These are phyloP conservation scores for Eucommia ulmoides DNA, from an alignment of 257 asterid species.

Conservation along the genomic window DNA sequence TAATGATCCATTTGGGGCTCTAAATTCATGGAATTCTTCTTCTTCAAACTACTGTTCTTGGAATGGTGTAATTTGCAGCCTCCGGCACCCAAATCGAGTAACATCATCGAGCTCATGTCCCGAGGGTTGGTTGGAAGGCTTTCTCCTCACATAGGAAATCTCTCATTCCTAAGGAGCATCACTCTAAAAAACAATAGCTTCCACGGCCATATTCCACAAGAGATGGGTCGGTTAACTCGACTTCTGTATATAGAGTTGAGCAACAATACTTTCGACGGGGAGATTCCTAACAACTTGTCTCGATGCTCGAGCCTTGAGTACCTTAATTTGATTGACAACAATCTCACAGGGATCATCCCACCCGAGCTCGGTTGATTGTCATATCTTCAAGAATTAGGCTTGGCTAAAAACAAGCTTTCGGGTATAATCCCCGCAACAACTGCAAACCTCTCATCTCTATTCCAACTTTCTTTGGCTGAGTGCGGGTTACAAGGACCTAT, in stretches of 20 bases:
- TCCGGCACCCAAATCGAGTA: slow-evolving; percentile 16
- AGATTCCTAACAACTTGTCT: slow-evolving; percentile 14
- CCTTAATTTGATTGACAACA: slow-evolving; percentile 10
- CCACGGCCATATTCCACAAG: slow-evolving; percentile 7
- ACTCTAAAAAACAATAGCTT: slow-evolving; percentile 13
- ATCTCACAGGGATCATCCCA: slow-evolving; percentile 9
- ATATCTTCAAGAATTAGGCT: too few relatives aligned
- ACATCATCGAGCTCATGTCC: slow-evolving; percentile 4
- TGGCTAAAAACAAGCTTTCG: slow-evolving; percentile 10
- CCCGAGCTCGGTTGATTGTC: slow-evolving; percentile 6
- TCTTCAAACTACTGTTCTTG: slow-evolving; percentile 28
- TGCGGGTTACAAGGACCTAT: slow-evolving; percentile 11
- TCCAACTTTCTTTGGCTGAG: slow-evolving; percentile 5
- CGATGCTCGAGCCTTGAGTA: slow-evolving; percentile 11
- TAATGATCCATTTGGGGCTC: slow-evolving; percentile 29
- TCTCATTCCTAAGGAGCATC: slow-evolving; percentile 12
- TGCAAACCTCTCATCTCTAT: slow-evolving; percentile 17
- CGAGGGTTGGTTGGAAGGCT: slow-evolving; percentile 10
- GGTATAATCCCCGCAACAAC: slow-evolving; percentile 16
- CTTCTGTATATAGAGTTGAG: slow-evolving; percentile 5
- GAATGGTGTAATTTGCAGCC: slow-evolving; percentile 36
- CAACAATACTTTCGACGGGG: slow-evolving; percentile 11
- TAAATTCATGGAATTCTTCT: slow-evolving; percentile 27
- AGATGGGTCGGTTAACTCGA: slow-evolving; percentile 10
- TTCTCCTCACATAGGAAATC: slow-evolving; percentile 11